Percentiles rank a stretch among this genome's conserved stretches.
Evolutionary conservation across 768 basidiomycete genomes (phyloP).

Genomic region (Tremella yokohamensis): DNA sequence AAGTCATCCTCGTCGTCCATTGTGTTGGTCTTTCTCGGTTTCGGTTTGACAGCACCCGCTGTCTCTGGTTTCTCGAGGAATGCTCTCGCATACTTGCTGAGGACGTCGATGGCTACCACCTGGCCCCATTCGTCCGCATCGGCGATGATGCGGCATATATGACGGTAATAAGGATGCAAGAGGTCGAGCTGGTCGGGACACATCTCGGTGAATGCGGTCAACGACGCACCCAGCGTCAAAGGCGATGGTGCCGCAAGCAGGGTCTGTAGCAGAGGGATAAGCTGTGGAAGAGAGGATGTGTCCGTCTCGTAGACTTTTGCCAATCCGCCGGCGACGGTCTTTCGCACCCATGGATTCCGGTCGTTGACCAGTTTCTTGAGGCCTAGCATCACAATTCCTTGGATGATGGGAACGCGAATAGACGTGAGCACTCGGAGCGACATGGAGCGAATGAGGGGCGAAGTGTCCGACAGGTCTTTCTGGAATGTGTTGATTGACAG

Average conservation of each 20-base stretch:
- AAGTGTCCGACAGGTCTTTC: conserved; percentile 86
- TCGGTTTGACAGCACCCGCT: conserved; percentile 51
- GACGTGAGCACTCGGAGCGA: conserved; percentile 87
- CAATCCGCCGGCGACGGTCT: conserved; percentile 84
- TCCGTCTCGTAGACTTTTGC: conserved; percentile 84
- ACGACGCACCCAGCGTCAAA: conserved; percentile 78
- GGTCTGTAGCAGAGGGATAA: conserved; percentile 54
- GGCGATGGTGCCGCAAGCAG: conserved; percentile 69
- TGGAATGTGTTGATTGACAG: conserved; percentile 98
- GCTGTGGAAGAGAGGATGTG: conserved; percentile 62
- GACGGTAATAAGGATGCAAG: conserved; percentile 80
- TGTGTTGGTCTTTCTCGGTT: not conserved
- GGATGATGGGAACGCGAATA: conserved; percentile 85
- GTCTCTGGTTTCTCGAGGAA: conserved; percentile 62
- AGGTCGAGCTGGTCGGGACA: conserved; percentile 83
- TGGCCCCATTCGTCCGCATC: conserved; percentile 99
- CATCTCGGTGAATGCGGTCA: conserved; percentile 79
- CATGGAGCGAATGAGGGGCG: conserved; percentile 93
- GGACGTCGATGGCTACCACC: conserved; percentile 68
- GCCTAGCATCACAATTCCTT: conserved; percentile 58
- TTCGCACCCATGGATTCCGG: conserved; percentile 88
- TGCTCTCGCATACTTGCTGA: conserved; percentile 74
- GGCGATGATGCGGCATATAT: conserved; percentile 74
- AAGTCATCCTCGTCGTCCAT: conserved; percentile 49
- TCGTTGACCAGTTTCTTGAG: conserved; percentile 91